Conservation (phyloP, 495 filamentous ascomycete genomes). For the Cairneyella variabilis region DNA sequence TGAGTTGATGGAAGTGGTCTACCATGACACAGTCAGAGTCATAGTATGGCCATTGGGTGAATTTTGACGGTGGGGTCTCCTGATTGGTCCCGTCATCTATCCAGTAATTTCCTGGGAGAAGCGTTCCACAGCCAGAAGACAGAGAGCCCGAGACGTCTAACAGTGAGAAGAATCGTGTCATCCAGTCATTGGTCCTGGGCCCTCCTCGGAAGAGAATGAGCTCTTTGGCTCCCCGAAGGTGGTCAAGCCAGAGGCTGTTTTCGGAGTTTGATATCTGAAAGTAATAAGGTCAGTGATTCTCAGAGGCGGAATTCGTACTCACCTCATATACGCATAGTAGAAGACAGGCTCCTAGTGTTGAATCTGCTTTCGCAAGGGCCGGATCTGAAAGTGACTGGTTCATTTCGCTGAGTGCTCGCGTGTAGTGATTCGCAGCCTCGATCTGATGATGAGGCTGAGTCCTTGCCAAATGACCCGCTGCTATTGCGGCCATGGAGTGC, state of each 20-base stretch:
- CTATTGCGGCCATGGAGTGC: conserved; percentile 23
- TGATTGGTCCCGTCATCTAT: conserved; percentile 11
- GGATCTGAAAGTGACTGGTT: conserved; percentile 16
- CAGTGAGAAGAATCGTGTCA: conserved; percentile 24
- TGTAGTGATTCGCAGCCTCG: conserved; percentile 19
- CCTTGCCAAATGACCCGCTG: conserved; percentile 21
- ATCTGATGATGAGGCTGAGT: conserved; percentile 18
- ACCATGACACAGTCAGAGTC: conserved; percentile 15
- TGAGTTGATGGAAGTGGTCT: conserved; percentile 19
- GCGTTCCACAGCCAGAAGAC: conserved; percentile 12
- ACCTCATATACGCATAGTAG: conserved; percentile 26
- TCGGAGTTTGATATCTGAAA: conserved; percentile 23
- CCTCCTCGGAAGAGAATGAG: conserved; percentile 25
- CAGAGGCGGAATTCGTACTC: not conserved
- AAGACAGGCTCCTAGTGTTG: conserved; percentile 24
- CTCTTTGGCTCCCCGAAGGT: conserved; percentile 26
- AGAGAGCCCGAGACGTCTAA: conserved; percentile 25
- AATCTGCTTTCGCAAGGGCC: conserved; percentile 12
- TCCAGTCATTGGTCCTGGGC: conserved; percentile 13
- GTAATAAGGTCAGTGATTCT: not conserved
- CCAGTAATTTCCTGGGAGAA: conserved; percentile 27
- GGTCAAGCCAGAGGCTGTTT: conserved; percentile 21
- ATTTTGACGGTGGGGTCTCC: not conserved
- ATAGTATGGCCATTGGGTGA: conserved; percentile 12
- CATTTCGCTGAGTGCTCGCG: conserved; percentile 18